Conservation (phyloP, 495 filamentous ascomycete species). For the Penicillium ucsense region DNA sequence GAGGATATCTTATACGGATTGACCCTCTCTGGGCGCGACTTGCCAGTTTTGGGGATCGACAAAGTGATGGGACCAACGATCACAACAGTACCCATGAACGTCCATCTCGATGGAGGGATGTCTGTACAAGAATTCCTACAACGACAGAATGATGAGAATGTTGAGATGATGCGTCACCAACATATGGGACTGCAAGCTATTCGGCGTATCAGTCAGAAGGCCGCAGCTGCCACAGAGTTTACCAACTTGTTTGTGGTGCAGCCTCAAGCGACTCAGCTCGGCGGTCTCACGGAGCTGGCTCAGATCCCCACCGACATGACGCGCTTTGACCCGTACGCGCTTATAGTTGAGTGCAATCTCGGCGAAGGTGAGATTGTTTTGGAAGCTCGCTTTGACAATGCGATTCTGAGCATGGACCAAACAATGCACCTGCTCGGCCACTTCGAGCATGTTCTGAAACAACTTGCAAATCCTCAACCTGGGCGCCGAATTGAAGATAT, state of each 20-base stretch:
- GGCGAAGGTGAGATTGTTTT: not conserved
- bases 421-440: not conserved
- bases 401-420: not conserved
- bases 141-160: not conserved
- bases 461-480: not conserved
- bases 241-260: not conserved
- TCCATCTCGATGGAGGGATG: not conserved
- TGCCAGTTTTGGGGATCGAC: not conserved
- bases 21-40: slow-evolving; percentile 23
- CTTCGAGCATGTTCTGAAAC: not conserved
- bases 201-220: not conserved
- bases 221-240: not conserved
- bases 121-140: not conserved
- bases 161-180: not conserved
- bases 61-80: not conserved
- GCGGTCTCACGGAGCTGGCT: not conserved
- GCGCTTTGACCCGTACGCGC: not conserved
- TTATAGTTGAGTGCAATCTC: slow-evolving; percentile 2
- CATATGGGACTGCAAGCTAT: not conserved
- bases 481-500: not conserved
- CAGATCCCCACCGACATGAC: not conserved
- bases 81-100: slow-evolving; percentile 1
- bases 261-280: not conserved
- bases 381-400: not conserved
- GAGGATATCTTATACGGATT: slow-evolving; percentile 26